A percentile compares a stretch with the other conserved stretches of the same genome.
phyloP scores from a whole-genome alignment of 805 yeast species.

The Cyberlindnera lachancei region DNA sequence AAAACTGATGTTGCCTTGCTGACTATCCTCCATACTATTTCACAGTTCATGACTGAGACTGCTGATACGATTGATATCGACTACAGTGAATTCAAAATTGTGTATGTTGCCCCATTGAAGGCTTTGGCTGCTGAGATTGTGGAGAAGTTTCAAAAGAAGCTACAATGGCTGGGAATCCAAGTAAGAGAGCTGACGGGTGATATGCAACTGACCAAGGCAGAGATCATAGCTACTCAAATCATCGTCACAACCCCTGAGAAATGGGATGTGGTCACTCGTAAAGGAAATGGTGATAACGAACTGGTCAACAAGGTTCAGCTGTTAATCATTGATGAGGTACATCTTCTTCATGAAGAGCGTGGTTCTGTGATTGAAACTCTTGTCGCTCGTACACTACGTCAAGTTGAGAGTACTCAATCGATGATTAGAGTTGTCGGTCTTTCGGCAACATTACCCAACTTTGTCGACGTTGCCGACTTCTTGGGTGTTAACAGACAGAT shows the following conservation, averaged over 20 bases:
- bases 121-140: constrained; percentile 97
- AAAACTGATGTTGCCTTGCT: constrained; percentile 89
- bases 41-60: constrained; percentile 55
- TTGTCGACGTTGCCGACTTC: constrained; percentile 89
- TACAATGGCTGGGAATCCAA: constrained; percentile 77
- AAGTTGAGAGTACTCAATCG: constrained; percentile 89
- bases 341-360: constrained; percentile 92
- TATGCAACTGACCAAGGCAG: constrained; percentile 82
- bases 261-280: constrained; percentile 97
- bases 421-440: constrained; percentile 92
- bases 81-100: constrained; percentile 80
- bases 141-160: constrained; percentile 71
- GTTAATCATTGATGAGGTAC: constrained; percentile 92
- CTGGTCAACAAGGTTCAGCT: constrained; percentile 77
- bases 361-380: constrained; percentile 95
- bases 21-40: constrained; percentile 70
- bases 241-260: constrained; percentile 94
- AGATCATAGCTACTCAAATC: constrained; percentile 74
- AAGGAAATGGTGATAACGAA: constrained; percentile 83
- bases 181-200: constrained; percentile 93
- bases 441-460: constrained; percentile 91
- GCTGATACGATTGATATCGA: constrained; percentile 54
- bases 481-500: constrained; percentile 81
- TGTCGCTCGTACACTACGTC: constrained; percentile 89
- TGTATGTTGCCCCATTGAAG: constrained; percentile 89